phyloP scores from a whole-genome alignment of 225 moss, liverwort and hornwort genomes.

The Polytrichum commune region DNA sequence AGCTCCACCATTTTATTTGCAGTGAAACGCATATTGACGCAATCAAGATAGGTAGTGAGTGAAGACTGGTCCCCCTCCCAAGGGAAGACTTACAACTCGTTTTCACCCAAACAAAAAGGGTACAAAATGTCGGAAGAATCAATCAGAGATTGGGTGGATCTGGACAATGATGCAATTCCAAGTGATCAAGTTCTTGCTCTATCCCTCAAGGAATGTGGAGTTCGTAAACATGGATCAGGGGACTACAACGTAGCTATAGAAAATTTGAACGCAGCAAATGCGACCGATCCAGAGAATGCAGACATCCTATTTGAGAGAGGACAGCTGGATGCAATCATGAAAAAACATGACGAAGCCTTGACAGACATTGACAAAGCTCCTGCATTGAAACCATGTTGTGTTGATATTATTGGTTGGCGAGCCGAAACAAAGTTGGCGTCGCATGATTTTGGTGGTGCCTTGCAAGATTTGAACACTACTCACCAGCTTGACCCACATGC shows the following conservation, averaged over 20 bases:
- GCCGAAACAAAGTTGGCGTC: neutral
- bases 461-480: conserved; percentile 1
- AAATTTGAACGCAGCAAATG: neutral
- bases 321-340: neutral
- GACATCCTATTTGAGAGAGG: neutral
- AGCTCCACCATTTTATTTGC: too few relatives aligned
- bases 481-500: neutral
- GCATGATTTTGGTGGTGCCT: neutral
- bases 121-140: too few relatives aligned
- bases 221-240: neutral
- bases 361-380: neutral
- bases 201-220: too few relatives aligned
- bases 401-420: neutral
- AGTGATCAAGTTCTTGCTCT: too few relatives aligned
- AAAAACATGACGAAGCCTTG: neutral
- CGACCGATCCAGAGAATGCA: neutral
- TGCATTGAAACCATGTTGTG: neutral
- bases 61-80: too few relatives aligned
- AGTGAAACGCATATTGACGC: too few relatives aligned
- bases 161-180: too few relatives aligned
- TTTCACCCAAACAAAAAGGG: too few relatives aligned
- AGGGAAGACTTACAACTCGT: too few relatives aligned
- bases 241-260: neutral
- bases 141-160: too few relatives aligned
- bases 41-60: too few relatives aligned